Evolutionary conservation across 352 stramenopile species (phyloP).

Genomic region (Pseudoperonospora humuli): DNA sequence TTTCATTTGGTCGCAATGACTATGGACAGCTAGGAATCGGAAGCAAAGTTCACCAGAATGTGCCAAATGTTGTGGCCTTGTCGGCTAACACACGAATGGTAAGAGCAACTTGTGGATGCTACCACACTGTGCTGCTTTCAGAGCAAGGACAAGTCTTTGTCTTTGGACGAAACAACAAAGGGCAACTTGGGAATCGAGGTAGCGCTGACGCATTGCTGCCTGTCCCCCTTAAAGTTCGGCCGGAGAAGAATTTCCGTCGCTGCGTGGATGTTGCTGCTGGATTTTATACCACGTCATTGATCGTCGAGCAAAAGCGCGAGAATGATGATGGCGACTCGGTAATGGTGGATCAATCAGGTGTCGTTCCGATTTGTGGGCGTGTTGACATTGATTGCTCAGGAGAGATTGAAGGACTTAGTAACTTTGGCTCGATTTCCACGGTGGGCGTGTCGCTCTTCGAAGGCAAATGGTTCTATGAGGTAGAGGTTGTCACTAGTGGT

Average conservation of each 20-base stretch:
- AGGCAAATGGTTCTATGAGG: slow-evolving; percentile 93
- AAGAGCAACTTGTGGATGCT: slow-evolving; percentile 74
- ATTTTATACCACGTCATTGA: slow-evolving; percentile 84
- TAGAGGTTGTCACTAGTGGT: slow-evolving; percentile 85
- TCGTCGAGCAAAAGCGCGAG: slow-evolving; percentile 77
- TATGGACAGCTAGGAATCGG: slow-evolving; percentile 84
- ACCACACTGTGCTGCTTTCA: slow-evolving; percentile 79
- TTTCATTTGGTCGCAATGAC: slow-evolving; percentile 82
- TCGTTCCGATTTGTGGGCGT: slow-evolving; percentile 64
- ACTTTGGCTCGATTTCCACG: slow-evolving; percentile 83
- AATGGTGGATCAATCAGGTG: slow-evolving; percentile 54
- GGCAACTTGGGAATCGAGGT: slow-evolving; percentile 77
- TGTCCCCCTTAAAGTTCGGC: slow-evolving; percentile 74
- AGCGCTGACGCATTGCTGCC: slow-evolving; percentile 76
- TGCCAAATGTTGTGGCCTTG: slow-evolving; percentile 56
- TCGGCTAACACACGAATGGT: slow-evolving; percentile 66
- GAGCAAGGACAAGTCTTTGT: slow-evolving; percentile 81
- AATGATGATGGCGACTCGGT: slow-evolving; percentile 62
- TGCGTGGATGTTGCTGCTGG: slow-evolving; percentile 78
- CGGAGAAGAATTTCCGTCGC: slow-evolving; percentile 65
- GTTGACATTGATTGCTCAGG: slow-evolving; percentile 83
- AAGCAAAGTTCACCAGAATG: slow-evolving; percentile 78
- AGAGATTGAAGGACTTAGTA: slow-evolving; percentile 83
- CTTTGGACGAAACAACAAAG: slow-evolving; percentile 86
- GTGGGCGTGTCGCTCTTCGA: slow-evolving; percentile 59